Percentiles rank a stretch among this genome's conserved stretches.
Evolutionary conservation across 768 basidiomycete genomes (phyloP).

Genomic region (Daedalea quercina): DNA sequence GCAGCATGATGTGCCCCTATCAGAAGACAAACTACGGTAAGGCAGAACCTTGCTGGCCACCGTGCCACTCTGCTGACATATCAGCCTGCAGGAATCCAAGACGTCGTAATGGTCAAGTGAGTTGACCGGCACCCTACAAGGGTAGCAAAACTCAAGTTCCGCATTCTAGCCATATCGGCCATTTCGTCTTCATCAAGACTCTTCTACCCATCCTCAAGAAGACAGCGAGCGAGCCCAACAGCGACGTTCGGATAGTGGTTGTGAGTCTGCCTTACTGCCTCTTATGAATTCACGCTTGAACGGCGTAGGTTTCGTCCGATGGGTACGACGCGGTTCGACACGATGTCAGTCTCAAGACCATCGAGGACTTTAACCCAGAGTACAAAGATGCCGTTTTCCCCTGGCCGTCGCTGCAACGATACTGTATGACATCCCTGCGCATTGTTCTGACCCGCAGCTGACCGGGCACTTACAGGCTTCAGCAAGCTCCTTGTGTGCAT

Average conservation of each 20-base stretch:
- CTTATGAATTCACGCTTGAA: too few species aligned
- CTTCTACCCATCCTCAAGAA: constrained; percentile 26
- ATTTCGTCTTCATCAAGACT: constrained; percentile 20
- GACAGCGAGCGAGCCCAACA: constrained; percentile 19
- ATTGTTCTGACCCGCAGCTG: neutral
- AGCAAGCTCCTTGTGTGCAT: constrained; percentile 18
- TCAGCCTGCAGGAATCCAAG: constrained; percentile 28
- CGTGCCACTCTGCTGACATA: neutral
- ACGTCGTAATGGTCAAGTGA: constrained; percentile 36
- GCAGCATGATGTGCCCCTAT: constrained; percentile 17
- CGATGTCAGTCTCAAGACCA: constrained; percentile 21
- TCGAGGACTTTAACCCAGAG: constrained; percentile 29
- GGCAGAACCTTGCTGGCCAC: neutral
- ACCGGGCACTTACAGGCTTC: constrained; percentile 4
- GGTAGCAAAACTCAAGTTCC: neutral
- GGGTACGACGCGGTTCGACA: constrained; percentile 12
- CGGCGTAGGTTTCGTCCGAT: constrained; percentile 15
- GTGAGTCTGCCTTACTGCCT: constrained; percentile 12
- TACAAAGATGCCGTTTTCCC: constrained; percentile 18
- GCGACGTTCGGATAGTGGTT: constrained; percentile 27
- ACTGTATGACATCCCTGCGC: neutral
- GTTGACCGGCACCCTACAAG: constrained; percentile 3
- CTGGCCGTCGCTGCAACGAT: constrained; percentile 5
- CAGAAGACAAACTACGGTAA: constrained; percentile 7
- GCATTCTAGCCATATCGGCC: constrained; percentile 23